These are phyloP conservation scores for Candida ortonii DNA, from an alignment of 805 yeast species.

Conservation along the genomic window DNA sequence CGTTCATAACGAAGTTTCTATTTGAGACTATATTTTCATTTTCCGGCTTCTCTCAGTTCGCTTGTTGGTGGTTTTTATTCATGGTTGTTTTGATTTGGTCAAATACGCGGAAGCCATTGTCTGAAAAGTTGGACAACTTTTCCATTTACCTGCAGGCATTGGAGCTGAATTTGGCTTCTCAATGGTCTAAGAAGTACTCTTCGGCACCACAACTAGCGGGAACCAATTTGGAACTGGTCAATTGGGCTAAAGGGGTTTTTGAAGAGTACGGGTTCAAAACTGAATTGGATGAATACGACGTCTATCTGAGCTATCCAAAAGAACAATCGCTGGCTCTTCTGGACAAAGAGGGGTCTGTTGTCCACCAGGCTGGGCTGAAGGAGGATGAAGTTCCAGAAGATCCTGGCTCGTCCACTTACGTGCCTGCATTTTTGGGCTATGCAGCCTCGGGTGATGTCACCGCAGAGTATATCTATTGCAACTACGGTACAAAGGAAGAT, in stretches of 20 bases:
- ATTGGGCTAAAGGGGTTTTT: conserved; percentile 59
- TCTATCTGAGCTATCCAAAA: conserved; percentile 62
- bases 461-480: conserved; percentile 61
- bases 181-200: conserved; percentile 56
- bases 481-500: conserved; percentile 65
- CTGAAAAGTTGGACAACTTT: no score
- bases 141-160: conserved; percentile 24
- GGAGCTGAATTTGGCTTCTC: conserved; percentile 40
- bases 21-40: no score
- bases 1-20: no score
- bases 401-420: conserved; percentile 45
- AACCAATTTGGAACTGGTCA: conserved; percentile 43
- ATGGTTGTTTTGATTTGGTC: no score
- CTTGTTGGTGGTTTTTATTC: no score
- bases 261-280: conserved; percentile 58
- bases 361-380: conserved; percentile 51
- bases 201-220: conserved; percentile 59
- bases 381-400: conserved; percentile 50
- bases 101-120: no score
- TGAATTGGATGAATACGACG: conserved; percentile 53
- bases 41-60: no score
- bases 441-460: conserved; percentile 76
- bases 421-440: conserved; percentile 76
- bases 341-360: conserved; percentile 23
- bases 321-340: conserved; percentile 50